phyloP scores from a whole-genome alignment of 129 eudicot species.

The Cynara cardunculus region DNA sequence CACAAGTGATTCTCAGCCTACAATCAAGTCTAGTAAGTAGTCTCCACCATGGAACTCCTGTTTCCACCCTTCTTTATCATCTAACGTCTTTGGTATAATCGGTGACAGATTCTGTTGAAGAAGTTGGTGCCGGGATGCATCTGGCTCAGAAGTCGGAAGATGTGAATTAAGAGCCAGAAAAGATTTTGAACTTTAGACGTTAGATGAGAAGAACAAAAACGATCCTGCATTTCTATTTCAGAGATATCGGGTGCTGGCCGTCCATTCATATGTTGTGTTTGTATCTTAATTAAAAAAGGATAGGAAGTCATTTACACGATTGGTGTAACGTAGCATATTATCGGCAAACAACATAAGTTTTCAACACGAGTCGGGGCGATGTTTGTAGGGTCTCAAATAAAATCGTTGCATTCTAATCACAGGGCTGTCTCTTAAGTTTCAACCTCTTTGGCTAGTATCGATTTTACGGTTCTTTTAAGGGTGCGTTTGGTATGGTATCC shows the following conservation, averaged over 20 bases:
- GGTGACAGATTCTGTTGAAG: constrained; percentile 20
- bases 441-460: neutral
- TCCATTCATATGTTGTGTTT: neutral
- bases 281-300: neutral
- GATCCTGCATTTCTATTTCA: neutral
- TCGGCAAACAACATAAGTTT: neutral
- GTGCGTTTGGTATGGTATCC: neutral
- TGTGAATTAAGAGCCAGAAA: neutral
- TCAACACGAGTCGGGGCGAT: neutral
- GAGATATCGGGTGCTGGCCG: neutral
- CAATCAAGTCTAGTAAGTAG: constrained; percentile 14
- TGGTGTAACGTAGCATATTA: neutral
- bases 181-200: constrained; percentile 1
- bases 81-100: neutral
- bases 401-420: neutral
- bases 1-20: neutral
- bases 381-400: neutral
- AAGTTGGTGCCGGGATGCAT: neutral
- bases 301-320: neutral
- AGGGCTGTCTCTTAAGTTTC: neutral
- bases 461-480: neutral
- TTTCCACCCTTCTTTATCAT: neutral
- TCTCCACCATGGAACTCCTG: neutral
- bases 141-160: constrained; percentile 14
- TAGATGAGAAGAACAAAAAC: neutral